Evolutionary conservation across 257 asterid species (phyloP).

Genomic region (Agastache rugosa): DNA sequence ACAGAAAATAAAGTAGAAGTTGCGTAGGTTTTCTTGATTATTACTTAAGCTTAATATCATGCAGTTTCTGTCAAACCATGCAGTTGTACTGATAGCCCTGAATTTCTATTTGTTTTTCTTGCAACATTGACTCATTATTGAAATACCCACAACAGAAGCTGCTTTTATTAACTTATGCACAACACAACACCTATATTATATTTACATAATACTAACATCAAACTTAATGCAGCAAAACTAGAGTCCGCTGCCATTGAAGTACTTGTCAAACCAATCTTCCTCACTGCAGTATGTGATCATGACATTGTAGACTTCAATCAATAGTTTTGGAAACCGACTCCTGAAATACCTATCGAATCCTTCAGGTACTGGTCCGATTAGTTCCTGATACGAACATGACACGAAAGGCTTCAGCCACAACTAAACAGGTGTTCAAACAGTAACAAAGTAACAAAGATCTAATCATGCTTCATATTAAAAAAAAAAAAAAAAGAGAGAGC

Average conservation of each 20-base stretch:
- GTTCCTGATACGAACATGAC: slow-evolving; percentile 54
- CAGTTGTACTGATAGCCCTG: too few species aligned
- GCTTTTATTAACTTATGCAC: slow-evolving; percentile 20
- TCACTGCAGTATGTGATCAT: slow-evolving; percentile 55
- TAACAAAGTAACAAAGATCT: neutral
- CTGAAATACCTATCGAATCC: slow-evolving; percentile 83
- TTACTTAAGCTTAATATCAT: too few species aligned
- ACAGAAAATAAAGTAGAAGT: too few species aligned
- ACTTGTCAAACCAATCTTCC: slow-evolving; percentile 72
- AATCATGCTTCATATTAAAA: neutral
- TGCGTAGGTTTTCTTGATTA: too few species aligned
- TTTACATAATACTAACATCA: slow-evolving; percentile 8
- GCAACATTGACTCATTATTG: too few species aligned
- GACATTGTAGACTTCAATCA: slow-evolving; percentile 83
- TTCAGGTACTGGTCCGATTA: slow-evolving; percentile 82
- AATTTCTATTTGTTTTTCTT: too few species aligned
- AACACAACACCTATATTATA: neutral
- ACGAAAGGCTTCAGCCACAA: slow-evolving; percentile 9
- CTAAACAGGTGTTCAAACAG: neutral
- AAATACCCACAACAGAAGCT: neutral
- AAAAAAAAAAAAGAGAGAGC: too few species aligned
- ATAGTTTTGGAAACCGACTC: slow-evolving; percentile 74
- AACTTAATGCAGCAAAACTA: slow-evolving; percentile 31
- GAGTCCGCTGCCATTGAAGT: slow-evolving; percentile 49
- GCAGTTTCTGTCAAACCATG: too few species aligned